Base-by-base conservation (phyloP, 768 basidiomycete genomes). In the Serpula lacrymans region DNA sequence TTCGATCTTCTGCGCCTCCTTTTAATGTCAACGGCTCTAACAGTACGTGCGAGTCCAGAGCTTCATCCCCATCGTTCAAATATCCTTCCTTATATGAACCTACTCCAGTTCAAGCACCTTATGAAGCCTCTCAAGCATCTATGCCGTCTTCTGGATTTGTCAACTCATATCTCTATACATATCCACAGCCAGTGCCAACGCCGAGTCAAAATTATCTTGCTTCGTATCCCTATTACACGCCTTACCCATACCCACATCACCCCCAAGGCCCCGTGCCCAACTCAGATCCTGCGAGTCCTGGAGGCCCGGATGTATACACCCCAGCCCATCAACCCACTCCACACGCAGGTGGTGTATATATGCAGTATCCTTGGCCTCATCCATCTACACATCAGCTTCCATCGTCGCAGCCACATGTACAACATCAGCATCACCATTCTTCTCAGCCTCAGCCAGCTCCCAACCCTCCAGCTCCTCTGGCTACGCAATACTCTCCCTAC, bases 81-180 rank as follows among this genome's bases (percentile, higher is more conserved):
- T 91, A 80, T 58, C 73, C 87, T 13, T 74, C 78, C 2, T 62
- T 88, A 27, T 88, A 89, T 50, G 88, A 89, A 46, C 78, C 82
- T 30, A 54, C 55, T 21, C 54, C 59, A 13, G 46, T 55, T 22
- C 45, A 57, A 32, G 32, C 55, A 12, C 51, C 59, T 34, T 65
- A 59, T 31, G 58, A 60, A 24, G 36, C 55, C 8, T 58, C 65
- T 14, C 60, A 67, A 12, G 49, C 57, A 12, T 50, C 59, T 13
- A 58, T 54, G 16, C 63, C 58, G 30, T 18, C 49, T 36, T 48
- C 55, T 8, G 57, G 57, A 28, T 66, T 59, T 42, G 55, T 50
- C 16, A 58, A 62, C 38, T 50, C 58, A 42, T 63, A 62, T 60
- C 55, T 47, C 39, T 67, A 68, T 40, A 64, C 70, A 48, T 62